Base-by-base conservation (phyloP, 2,329 filamentous ascomycete genomes). In the Pseudogymnoascus sp. region DNA sequence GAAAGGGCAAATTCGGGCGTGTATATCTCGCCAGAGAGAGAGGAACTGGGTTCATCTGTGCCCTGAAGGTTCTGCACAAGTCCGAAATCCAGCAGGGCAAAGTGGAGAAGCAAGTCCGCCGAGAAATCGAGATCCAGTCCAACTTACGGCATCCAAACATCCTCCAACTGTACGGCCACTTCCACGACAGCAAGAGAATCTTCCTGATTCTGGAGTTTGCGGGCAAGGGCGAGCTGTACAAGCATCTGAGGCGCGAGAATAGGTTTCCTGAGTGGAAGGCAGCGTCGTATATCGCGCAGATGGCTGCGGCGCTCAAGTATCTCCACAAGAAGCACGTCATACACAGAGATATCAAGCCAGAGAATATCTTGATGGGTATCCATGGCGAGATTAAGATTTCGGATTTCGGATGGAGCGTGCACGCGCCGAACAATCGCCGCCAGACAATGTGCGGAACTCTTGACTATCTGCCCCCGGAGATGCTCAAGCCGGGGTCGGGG, bases 351-450 rank as follows among this genome's bases (percentile, higher is more conserved):
- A 98, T 98, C 79, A 98, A 98, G 80, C 93, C 93, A 2, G 93
- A 98, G 78, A 98, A 98, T 73, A 98, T 98, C 68, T 83, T 98
- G 21, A 89, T 98, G 31, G 93, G 93, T 13, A 92, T 98, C 66
- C 93, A 98, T 74, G 95, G 93, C 69, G 95, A 99, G 80, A 93
- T 99, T 79, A 99, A 99, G 78, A 93, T 99, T 73, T 96, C 92
- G 4, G 95, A 99, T 77, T 99, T 98, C 73, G 93, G 95, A 61
- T 99, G 95, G 95, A 96, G 90, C 75, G 95, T 98, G 3, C 95
- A 99, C 77, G 95, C 95, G 4, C 95, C 95, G 28, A 97, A 96
- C 77, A 96, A 93, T 79, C 83, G 95, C 70, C 84, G 95, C 67
- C 89, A 93, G 73, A 99, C 95, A 64, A 93, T 98, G 86, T 99